phyloP scores from a whole-genome alignment of 306 rosid species.

The Lathyrus tuberosus region DNA sequence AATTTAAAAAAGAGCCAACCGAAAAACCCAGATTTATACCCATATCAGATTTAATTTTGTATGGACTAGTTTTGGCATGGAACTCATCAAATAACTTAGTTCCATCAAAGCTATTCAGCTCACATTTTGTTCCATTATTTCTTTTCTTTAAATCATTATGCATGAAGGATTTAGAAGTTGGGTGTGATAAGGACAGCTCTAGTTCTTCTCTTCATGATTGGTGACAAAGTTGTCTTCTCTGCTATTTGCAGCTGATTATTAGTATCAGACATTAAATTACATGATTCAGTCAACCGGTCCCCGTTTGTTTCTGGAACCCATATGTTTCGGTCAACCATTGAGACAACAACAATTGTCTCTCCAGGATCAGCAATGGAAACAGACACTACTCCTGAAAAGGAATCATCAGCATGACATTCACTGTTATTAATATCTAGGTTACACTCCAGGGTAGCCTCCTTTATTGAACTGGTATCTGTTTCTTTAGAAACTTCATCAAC shows the following conservation, averaged over 20 bases:
- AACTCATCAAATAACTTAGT: too few species aligned
- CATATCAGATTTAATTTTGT: too few species aligned
- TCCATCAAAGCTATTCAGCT: too few species aligned
- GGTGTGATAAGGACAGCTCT: constrained; percentile 63
- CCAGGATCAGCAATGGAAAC: constrained; percentile 90
- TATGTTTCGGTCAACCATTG: constrained; percentile 66
- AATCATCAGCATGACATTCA: constrained; percentile 49
- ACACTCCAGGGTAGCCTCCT: constrained; percentile 39
- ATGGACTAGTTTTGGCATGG: too few species aligned
- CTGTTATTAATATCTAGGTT: constrained; percentile 44
- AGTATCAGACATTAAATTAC: constrained; percentile 46
- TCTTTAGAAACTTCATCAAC: constrained; percentile 53
- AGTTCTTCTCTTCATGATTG: constrained; percentile 54
- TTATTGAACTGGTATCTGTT: constrained; percentile 45
- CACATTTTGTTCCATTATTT: constrained; percentile 47
- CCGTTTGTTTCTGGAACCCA: constrained; percentile 48
- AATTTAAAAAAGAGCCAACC: too few species aligned
- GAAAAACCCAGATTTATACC: too few species aligned
- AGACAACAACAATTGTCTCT: constrained; percentile 92
- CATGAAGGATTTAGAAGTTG: constrained; percentile 52
- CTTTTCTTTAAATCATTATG: constrained; percentile 47
- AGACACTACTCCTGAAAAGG: constrained; percentile 68
- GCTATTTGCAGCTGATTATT: constrained; percentile 43
- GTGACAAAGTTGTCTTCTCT: constrained; percentile 43
- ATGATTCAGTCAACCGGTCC: constrained; percentile 53